phyloP scores from a whole-genome alignment of 768 basidiomycete genomes.

The Gloeostereum incarnatum region DNA sequence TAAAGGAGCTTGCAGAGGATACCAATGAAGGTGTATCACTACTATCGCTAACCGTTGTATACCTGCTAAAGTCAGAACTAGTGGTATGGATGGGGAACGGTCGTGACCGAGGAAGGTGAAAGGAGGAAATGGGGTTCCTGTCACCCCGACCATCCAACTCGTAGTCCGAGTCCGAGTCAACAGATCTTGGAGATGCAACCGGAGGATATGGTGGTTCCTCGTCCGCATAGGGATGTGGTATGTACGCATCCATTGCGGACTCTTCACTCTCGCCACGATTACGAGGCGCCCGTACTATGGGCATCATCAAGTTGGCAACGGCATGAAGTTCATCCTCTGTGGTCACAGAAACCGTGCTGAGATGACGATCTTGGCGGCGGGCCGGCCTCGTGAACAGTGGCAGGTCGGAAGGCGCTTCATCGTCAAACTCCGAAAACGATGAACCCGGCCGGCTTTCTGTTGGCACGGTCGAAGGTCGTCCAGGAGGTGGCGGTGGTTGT shows the following conservation, averaged over 20 bases:
- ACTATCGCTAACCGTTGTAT: conserved; percentile 23
- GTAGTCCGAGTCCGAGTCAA: conserved; percentile 24
- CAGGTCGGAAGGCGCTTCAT: conserved; percentile 17
- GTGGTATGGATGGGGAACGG: conserved; percentile 16
- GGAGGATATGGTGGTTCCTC: too few relatives aligned
- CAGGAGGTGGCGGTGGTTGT: background rate
- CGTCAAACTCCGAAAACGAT: conserved; percentile 20
- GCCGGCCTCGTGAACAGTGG: conserved; percentile 12
- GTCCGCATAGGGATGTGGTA: conserved; percentile 6
- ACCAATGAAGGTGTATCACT: conserved; percentile 42
- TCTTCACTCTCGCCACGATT: conserved; percentile 8
- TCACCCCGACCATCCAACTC: conserved; percentile 22
- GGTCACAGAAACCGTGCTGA: conserved; percentile 34
- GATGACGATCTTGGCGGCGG: conserved; percentile 19
- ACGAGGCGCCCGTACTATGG: background rate
- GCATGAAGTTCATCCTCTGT: conserved; percentile 43
- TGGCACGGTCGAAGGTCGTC: conserved; percentile 2
- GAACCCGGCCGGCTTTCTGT: conserved; percentile 11
- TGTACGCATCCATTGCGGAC: too few relatives aligned
- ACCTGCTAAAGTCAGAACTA: too few relatives aligned
- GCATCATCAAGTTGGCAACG: conserved; percentile 33
- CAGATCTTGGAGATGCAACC: conserved; percentile 5
- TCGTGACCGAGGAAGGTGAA: conserved; percentile 23
- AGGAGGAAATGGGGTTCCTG: conserved; percentile 14
- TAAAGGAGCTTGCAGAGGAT: conserved; percentile 28